Base-by-base conservation (phyloP, 139 green algal species). In the Nannochloris sp. region DNA sequence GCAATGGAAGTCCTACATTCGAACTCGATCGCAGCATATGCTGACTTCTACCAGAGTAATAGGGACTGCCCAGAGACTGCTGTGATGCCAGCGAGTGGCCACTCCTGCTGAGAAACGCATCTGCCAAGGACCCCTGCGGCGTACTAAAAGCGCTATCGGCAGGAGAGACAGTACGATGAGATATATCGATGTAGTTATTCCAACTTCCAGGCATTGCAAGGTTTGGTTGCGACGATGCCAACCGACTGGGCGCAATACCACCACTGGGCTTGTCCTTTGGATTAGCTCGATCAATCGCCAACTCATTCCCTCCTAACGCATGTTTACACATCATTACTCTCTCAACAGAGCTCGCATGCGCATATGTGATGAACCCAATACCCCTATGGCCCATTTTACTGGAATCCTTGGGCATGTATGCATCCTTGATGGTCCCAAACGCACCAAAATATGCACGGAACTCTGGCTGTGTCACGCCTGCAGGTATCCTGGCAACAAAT, bases 301-400 rank as follows among this genome's bases (percentile, higher is more conserved):
- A 78, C 66, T 95, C 88, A 48, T 89, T 81, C 25, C 85, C 87
- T 46, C 86, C 81, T 50, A 95, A 72, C 56, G 64, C 70, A 44
- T 82, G 77, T 12, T 60, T 50, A 14, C 13, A 40, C 5, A 60
- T 37, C 66, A 70, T 68, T 9, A 79, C 65, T 43, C 79, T 76
- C 65, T 90, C 87, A 29, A 89, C 83, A 3, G 80, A 82, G 37
- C 89, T 80, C 3, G 82, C 63, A 5, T 67, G 80, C 16, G 79
- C 76, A 36, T 89, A 95, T 1, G 88, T 94, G 17, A 95, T 84
- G 62, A 95, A 95, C 0, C 88, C 88, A 49, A 95, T 94, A 65
- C 88, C 88, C 17, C 88, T 66, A 75, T 88, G 87, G 11, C 73
- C 79, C 59, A 85, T 73, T 69, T 89, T 90, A 51, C 71, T 76